Percentiles rank a stretch among this genome's conserved stretches.
These are phyloP conservation scores for Acanthamoeba castellanii DNA, from an alignment of 208 protist species.

Conservation along the genomic window DNA sequence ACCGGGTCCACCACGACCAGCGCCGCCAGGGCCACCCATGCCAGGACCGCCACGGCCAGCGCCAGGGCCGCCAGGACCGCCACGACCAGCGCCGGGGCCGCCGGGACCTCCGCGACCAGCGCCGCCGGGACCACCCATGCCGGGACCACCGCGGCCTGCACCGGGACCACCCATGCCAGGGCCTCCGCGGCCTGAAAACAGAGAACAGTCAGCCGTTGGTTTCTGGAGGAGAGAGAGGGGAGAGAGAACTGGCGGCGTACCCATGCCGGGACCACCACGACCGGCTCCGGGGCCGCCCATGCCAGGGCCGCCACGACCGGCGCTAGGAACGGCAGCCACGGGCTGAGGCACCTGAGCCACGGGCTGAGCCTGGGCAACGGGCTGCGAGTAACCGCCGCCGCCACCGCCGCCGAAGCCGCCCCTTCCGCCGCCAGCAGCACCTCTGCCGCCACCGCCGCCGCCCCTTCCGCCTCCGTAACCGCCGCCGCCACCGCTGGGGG, in stretches of 20 bases:
- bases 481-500: background rate
- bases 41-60: conserved; percentile 69
- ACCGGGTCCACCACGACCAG: conserved; percentile 2
- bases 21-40: conserved; percentile 50
- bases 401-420: conserved; percentile 59
- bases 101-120: conserved; percentile 73
- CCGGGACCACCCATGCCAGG: background rate
- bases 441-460: conserved; percentile 12
- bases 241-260: background rate
- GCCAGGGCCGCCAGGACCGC: conserved; percentile 55
- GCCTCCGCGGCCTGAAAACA: background rate
- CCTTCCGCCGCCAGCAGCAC: background rate
- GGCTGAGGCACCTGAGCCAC: background rate
- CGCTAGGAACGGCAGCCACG: background rate
- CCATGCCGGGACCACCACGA: background rate
- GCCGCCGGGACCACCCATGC: conserved; percentile 35
- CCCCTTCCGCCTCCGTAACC: conserved; percentile 17
- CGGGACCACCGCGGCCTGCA: conserved; percentile 70
- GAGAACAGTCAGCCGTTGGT: background rate
- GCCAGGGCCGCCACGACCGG: background rate
- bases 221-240: background rate
- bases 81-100: background rate
- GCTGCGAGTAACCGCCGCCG: conserved; percentile 6
- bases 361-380: conserved; percentile 17
- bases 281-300: background rate